A percentile compares a stretch with the other conserved stretches of the same genome.
Evolutionary conservation across 805 yeast species (phyloP).

Genomic region (Priceomyces haplophilus): DNA sequence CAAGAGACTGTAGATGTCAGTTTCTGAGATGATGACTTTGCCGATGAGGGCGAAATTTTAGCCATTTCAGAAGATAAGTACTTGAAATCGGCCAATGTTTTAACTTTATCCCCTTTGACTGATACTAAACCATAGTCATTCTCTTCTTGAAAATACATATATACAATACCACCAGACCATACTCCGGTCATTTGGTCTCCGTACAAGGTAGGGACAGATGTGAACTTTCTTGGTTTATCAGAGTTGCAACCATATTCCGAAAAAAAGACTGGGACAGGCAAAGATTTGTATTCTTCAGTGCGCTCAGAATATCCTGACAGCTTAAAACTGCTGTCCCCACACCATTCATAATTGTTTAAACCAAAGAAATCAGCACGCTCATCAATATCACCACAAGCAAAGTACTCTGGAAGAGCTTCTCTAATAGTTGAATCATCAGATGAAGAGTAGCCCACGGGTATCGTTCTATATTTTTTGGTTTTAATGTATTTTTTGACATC

Average conservation of each 20-base stretch:
- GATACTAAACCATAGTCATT: constrained; percentile 74
- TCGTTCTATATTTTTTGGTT: constrained; percentile 56
- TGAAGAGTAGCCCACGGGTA: constrained; percentile 82
- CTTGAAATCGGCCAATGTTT: constrained; percentile 60
- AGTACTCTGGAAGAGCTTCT: constrained; percentile 67
- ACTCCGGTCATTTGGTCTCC: constrained; percentile 70
- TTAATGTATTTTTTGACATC: constrained; percentile 69
- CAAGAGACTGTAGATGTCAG: constrained; percentile 32
- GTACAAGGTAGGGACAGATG: constrained; percentile 66
- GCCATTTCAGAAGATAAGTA: constrained; percentile 61
- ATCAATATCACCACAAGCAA: constrained; percentile 67
- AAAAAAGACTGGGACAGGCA: constrained; percentile 72
- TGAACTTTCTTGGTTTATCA: constrained; percentile 66
- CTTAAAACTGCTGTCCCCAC: constrained; percentile 60
- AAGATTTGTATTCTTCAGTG: constrained; percentile 60
- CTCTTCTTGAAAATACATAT: constrained; percentile 77
- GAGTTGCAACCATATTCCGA: constrained; percentile 81
- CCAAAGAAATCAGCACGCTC: constrained; percentile 78
- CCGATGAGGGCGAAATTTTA: constrained; percentile 36
- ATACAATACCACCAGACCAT: constrained; percentile 90
- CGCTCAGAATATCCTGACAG: constrained; percentile 64
- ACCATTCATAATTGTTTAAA: constrained; percentile 89
- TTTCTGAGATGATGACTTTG: constrained; percentile 19
- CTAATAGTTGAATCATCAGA: constrained; percentile 71
- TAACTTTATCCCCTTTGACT: constrained; percentile 45